A percentile compares a stretch with the other conserved stretches of the same genome.
phyloP scores from a whole-genome alignment of 2,329 filamentous ascomycete species.

The Aphanoascus verrucosus region DNA sequence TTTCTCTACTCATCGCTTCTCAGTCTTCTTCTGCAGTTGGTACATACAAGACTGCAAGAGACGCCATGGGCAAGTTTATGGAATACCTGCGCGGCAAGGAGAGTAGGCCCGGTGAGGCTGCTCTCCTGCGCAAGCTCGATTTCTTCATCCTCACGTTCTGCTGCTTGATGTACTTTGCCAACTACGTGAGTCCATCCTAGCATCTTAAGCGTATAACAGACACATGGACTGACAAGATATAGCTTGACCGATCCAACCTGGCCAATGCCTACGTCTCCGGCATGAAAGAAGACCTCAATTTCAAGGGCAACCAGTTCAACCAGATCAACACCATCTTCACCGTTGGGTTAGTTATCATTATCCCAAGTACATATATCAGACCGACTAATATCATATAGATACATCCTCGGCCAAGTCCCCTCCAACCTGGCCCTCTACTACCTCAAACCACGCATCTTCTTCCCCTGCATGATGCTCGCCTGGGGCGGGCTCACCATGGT shows the following conservation, averaged over 20 bases:
- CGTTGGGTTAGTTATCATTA: slow-evolving; percentile 26
- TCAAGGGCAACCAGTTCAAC: slow-evolving; percentile 29
- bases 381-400: slow-evolving; percentile 16
- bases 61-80: slow-evolving; percentile 13
- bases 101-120: slow-evolving; percentile 16
- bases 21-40: not conserved
- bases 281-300: slow-evolving; percentile 30
- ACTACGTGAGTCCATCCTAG: slow-evolving; percentile 20
- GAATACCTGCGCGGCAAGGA: slow-evolving; percentile 16
- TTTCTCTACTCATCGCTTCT: not conserved
- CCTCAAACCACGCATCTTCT: slow-evolving; percentile 21
- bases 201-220: not conserved
- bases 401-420: slow-evolving; percentile 37
- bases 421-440: slow-evolving; percentile 31
- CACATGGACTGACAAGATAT: not conserved
- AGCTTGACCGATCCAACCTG: slow-evolving; percentile 35
- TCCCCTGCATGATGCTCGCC: slow-evolving; percentile 23
- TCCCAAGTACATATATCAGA: too few relatives aligned
- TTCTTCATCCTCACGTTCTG: slow-evolving; percentile 37
- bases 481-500: slow-evolving; percentile 28
- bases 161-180: slow-evolving; percentile 40
- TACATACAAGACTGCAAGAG: not conserved
- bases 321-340: slow-evolving; percentile 34
- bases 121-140: slow-evolving; percentile 41
- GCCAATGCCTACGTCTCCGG: slow-evolving; percentile 34